phyloP scores from a whole-genome alignment of 768 basidiomycete genomes.

The Phlegmacium glaucopus region DNA sequence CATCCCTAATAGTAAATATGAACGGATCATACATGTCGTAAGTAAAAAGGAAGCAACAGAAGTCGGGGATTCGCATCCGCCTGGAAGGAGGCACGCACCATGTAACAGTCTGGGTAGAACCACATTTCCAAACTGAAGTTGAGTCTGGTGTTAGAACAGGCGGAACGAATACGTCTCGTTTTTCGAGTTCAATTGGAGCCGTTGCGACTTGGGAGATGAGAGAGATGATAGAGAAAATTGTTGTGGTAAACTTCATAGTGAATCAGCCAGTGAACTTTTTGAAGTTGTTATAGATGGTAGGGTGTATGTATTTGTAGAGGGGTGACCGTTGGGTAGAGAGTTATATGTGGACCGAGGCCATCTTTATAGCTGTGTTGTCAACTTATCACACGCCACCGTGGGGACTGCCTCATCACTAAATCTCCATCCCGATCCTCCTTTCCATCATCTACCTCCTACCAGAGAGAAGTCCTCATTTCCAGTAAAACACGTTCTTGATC shows the following conservation, averaged over 20 bases:
- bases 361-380: slow-evolving; percentile 11
- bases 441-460: too few species aligned
- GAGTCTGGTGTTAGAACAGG: slow-evolving; percentile 23
- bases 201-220: slow-evolving; percentile 22
- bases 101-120: slow-evolving; percentile 25
- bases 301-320: neutral
- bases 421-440: neutral
- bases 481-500: neutral
- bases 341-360: neutral
- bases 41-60: neutral
- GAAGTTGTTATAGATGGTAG: neutral
- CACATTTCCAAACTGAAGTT: slow-evolving; percentile 27
- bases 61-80: slow-evolving; percentile 13
- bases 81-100: slow-evolving; percentile 20
- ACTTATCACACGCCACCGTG: neutral
- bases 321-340: slow-evolving; percentile 20
- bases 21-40: slow-evolving; percentile 6
- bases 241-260: slow-evolving; percentile 19
- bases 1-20: slow-evolving; percentile 27
- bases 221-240: slow-evolving; percentile 21
- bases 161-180: slow-evolving; percentile 31
- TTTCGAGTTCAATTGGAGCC: slow-evolving; percentile 20
- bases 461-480: neutral
- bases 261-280: neutral
- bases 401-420: neutral